Evolutionary conservation across 108 stramenopile genomes (phyloP), one percentile per base, ranked within the genome.

Genomic region (Fragilariopsis cylindrus): DNA sequence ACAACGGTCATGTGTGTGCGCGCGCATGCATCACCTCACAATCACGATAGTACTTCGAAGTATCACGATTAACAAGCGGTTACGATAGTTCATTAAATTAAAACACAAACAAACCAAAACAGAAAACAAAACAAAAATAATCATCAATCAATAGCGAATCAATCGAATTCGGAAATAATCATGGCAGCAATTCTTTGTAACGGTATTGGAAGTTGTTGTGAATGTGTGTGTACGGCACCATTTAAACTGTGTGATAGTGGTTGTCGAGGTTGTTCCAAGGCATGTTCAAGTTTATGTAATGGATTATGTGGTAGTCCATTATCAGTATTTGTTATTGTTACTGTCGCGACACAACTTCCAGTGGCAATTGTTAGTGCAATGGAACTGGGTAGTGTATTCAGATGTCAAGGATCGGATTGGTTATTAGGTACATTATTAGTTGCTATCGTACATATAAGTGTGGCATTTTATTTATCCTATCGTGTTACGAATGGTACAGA

Each of bases 141-240:
- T 30, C 2, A 30, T 21, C 1, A 21, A 21, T 30, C 30, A 30
- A 30, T 30, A 30, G 2, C 30, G 30, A 30, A 30, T 30, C 30
- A 30, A 30, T 30, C 30, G 30, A 30, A 30, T 30, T 30, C 30
- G 30, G 30, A 30, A 30, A 57, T 1, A 12, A 60, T 11, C 18
- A 60, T 60, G 58, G 58, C 58, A 5, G 58, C 58, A 21, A 39
- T 60, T 60, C 58, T 60, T 40, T 60, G 58, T 40, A 60, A 6
- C 3, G 13, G 43, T 44, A 63, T 63, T 44, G 43, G 7, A 9
- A 2, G 7, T 4, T 63, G 7, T n/a, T 63, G 9, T 44, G 62
- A 63, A 44, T 63, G 4, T 6, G 4, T 63, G 12, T 63, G 62
- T 44, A 45, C 43, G 2, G 62, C 62, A 3, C 62, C 62, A 2